phyloP scores from a whole-genome alignment of 2,329 filamentous ascomycete genomes.

The Lachnellula willkommii region DNA sequence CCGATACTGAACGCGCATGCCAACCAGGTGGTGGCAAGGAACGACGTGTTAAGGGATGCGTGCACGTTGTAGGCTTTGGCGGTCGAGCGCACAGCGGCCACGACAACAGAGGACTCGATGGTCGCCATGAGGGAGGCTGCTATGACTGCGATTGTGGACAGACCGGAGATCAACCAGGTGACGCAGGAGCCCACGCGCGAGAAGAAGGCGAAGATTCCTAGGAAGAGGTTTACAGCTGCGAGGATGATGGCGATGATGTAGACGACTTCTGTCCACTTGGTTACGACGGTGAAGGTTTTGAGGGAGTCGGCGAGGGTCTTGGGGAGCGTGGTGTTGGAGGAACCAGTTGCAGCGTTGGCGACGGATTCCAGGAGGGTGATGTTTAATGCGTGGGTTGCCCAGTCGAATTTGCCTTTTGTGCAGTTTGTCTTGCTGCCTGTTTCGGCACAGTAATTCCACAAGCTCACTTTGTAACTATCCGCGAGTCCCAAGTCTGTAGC shows the following conservation, averaged over 20 bases:
- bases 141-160: conserved; percentile 52
- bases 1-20: conserved; percentile 70
- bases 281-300: conserved; percentile 65
- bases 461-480: conserved; percentile 72
- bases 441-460: conserved; percentile 81
- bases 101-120: conserved; percentile 64
- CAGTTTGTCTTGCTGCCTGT: conserved; percentile 53
- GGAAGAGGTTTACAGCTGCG: conserved; percentile 65
- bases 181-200: conserved; percentile 75
- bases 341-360: conserved; percentile 36
- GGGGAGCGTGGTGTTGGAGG: conserved; percentile 60
- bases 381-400: conserved; percentile 68
- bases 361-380: conserved; percentile 57
- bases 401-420: conserved; percentile 66
- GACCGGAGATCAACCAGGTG: conserved; percentile 68
- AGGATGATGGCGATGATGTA: conserved; percentile 69
- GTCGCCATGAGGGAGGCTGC: conserved; percentile 69
- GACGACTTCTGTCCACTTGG: conserved; percentile 77
- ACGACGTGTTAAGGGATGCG: conserved; percentile 60
- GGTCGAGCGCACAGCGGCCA: conserved; percentile 60
- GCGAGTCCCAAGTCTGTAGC: conserved; percentile 52
- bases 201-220: conserved; percentile 80
- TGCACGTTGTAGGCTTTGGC: conserved; percentile 68
- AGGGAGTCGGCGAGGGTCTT: conserved; percentile 61
- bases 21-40: conserved; percentile 72